Conservation (phyloP, 768 basidiomycete species). For the Hericium erinaceus region DNA sequence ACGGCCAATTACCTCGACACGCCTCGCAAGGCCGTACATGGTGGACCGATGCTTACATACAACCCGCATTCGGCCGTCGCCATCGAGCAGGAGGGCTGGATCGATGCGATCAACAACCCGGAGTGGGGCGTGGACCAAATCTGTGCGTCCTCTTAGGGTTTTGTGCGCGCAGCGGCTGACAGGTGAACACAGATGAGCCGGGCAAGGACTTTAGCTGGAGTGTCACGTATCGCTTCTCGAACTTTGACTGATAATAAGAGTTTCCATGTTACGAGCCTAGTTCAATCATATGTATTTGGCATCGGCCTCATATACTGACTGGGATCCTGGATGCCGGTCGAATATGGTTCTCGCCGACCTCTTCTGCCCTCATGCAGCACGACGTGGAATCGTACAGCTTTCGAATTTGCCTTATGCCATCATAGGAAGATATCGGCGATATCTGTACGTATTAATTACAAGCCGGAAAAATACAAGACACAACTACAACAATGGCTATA, state of each 20-base stretch:
- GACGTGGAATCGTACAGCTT: too few relatives aligned
- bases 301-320: too few relatives aligned
- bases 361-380: too few relatives aligned
- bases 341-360: too few relatives aligned
- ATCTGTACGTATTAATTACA: too few relatives aligned
- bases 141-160: slow-evolving; percentile 9
- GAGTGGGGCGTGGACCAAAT: slow-evolving; percentile 36
- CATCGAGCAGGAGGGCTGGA: slow-evolving; percentile 34
- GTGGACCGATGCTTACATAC: slow-evolving; percentile 28
- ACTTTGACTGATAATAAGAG: neutral
- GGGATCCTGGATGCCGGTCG: too few relatives aligned
- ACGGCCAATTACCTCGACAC: slow-evolving; percentile 33
- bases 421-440: too few relatives aligned
- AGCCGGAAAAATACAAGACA: too few relatives aligned
- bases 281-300: too few relatives aligned
- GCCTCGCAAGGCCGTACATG: slow-evolving; percentile 34
- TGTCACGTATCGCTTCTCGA: slow-evolving; percentile 32
- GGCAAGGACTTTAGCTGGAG: slow-evolving; percentile 29
- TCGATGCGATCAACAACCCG: slow-evolving; percentile 42
- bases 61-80: slow-evolving; percentile 32
- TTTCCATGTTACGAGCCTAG: too few relatives aligned
- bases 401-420: too few relatives aligned
- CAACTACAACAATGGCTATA: too few relatives aligned
- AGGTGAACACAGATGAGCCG: slow-evolving; percentile 19
- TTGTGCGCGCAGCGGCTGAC: neutral